phyloP scores from a whole-genome alignment of 1,284 basidiomycete genomes.

The Malassezia dermatis region DNA sequence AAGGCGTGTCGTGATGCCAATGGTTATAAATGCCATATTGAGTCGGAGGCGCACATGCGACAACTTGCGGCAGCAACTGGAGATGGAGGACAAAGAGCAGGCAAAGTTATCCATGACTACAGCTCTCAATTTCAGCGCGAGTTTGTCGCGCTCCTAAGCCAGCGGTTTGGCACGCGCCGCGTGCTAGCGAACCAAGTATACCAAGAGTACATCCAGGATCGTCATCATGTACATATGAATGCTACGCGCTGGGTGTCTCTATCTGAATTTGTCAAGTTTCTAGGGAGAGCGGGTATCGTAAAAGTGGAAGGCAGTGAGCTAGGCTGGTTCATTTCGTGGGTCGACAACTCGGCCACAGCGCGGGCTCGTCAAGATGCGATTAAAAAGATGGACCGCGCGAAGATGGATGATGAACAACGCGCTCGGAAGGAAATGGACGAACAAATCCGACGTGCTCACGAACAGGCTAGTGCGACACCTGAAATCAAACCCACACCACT shows the following conservation, averaged over 20 bases:
- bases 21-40: conserved; percentile 55
- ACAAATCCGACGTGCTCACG: conserved; percentile 76
- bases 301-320: conserved; percentile 96
- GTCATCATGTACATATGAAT: conserved; percentile 95
- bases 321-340: conserved; percentile 93
- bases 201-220: conserved; percentile 94
- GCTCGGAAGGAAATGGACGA: conserved; percentile 80
- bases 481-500: background rate
- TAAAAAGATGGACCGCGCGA: conserved; percentile 85
- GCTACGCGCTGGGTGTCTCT: conserved; percentile 93
- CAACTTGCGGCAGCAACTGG: conserved; percentile 76
- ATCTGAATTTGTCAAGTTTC: conserved; percentile 81
- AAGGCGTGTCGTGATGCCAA: conserved; percentile 46
- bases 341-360: conserved; percentile 87
- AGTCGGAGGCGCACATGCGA: conserved; percentile 77
- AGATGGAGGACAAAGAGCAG: conserved; percentile 66
- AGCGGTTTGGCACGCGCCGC: conserved; percentile 49
- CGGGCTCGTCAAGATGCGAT: conserved; percentile 77
- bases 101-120: conserved; percentile 79
- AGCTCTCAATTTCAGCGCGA: conserved; percentile 80
- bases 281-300: conserved; percentile 76
- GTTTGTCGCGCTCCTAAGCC: conserved; percentile 75
- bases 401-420: conserved; percentile 85
- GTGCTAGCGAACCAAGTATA: conserved; percentile 77
- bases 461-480: conserved; percentile 1